Evolutionary conservation across 1,284 basidiomycete genomes (phyloP).

Genomic region (Tilletia setariae): DNA sequence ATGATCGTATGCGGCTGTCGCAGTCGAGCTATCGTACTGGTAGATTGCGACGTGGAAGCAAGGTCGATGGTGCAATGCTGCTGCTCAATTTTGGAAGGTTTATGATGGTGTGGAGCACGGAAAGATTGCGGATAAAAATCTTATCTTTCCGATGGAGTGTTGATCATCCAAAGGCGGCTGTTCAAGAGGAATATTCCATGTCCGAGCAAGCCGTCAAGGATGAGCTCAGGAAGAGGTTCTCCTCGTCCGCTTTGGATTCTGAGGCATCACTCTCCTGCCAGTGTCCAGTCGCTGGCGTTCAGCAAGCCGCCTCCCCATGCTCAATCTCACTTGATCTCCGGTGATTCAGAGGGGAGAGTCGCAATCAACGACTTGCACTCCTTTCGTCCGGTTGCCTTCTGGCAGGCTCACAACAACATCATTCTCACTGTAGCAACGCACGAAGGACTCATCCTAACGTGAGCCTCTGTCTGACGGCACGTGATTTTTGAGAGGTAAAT

Average conservation of each 20-base stretch:
- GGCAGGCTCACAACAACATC: conserved; percentile 73
- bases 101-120: too few relatives aligned
- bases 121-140: too few relatives aligned
- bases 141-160: too few relatives aligned
- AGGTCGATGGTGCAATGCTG: too few relatives aligned
- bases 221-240: background rate
- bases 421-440: conserved; percentile 74
- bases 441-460: conserved; percentile 69
- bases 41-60: too few relatives aligned
- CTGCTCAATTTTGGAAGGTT: too few relatives aligned
- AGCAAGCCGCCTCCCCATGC: conserved; percentile 58
- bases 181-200: too few relatives aligned
- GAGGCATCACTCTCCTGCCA: conserved; percentile 64
- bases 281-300: conserved; percentile 63
- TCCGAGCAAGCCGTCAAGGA: background rate
- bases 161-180: too few relatives aligned
- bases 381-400: conserved; percentile 67
- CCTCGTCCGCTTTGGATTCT: conserved; percentile 67
- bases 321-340: conserved; percentile 75
- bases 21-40: too few relatives aligned
- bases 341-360: conserved; percentile 70
- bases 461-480: conserved; percentile 35
- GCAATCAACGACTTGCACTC: conserved; percentile 69
- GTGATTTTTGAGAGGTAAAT: background rate
- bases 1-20: too few relatives aligned